Conservation (phyloP, 2,329 filamentous ascomycete species). For the Mycogone perniciosa region DNA sequence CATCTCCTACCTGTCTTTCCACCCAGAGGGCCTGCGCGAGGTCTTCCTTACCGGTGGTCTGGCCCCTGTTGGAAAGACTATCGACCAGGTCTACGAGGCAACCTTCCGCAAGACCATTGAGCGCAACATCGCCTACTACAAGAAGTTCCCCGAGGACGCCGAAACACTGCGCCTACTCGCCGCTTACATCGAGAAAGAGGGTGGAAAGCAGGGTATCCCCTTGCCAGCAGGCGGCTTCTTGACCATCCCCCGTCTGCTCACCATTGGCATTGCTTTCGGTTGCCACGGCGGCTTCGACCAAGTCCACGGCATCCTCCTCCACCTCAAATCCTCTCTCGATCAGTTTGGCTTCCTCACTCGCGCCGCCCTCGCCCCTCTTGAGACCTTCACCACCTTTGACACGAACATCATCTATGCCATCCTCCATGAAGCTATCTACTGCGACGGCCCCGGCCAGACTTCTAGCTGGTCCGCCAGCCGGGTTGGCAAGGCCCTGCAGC, state of each 20-base stretch:
- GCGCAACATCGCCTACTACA: slow-evolving; percentile 74
- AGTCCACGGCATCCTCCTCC: slow-evolving; percentile 68
- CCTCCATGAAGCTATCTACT: slow-evolving; percentile 85
- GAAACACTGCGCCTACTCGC: slow-evolving; percentile 61
- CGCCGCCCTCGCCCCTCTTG: slow-evolving; percentile 62
- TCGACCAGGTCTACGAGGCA: slow-evolving; percentile 69
- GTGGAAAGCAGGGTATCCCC: slow-evolving; percentile 38
- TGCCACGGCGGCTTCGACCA: slow-evolving; percentile 68
- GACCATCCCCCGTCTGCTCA: slow-evolving; percentile 68
- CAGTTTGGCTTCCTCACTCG: slow-evolving; percentile 70
- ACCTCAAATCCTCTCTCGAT: slow-evolving; percentile 65
- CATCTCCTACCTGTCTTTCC: slow-evolving; percentile 76
- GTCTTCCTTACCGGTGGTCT: slow-evolving; percentile 80
- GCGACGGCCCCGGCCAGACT: slow-evolving; percentile 54
- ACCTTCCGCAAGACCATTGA: slow-evolving; percentile 64
- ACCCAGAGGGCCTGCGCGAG: slow-evolving; percentile 71
- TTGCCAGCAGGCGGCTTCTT: slow-evolving; percentile 68
- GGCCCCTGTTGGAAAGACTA: slow-evolving; percentile 63
- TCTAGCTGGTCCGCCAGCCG: slow-evolving; percentile 72
- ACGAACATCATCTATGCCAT: slow-evolving; percentile 76
- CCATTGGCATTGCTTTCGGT: slow-evolving; percentile 72
- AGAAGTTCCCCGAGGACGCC: slow-evolving; percentile 78
- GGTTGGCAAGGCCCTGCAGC: slow-evolving; percentile 43
- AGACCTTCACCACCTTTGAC: slow-evolving; percentile 64
- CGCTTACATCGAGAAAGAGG: slow-evolving; percentile 54